Evolutionary conservation across 176 grass and related monocot genomes (phyloP), one percentile per base, ranked within the genome.

Genomic region (Typha latifolia): DNA sequence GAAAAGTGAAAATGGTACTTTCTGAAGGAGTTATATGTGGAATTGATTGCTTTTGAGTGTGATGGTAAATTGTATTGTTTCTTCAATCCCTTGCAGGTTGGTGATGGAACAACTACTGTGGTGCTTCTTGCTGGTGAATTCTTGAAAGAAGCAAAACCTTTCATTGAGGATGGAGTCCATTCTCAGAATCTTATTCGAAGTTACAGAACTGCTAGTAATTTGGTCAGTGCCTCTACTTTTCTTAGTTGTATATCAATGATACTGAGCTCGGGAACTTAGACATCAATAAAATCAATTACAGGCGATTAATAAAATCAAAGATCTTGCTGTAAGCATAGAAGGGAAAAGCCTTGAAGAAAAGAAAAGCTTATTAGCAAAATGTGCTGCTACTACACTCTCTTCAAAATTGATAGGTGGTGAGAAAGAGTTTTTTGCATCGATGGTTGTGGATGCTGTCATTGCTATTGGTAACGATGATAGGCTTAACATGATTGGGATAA

Each of bases 91-190:
- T 29, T 75, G 56, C 63, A 99, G 94, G 94, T 99, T 12, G 94
- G 94, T 83, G 94, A 99, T 79, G 94, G 89, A 15, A 99, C 94
- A n/a, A 99, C 94, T 59, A 99, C 94, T 12, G 94, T 99, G 10
- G 94, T 99, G 57, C 94, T 99, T 85, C 84, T 99, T 68, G 89
- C 94, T 23, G 84, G 82, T 12, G 94, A 99, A 68, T 99, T 99
- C 62, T 72, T 93, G 10, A 99, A 83, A 69, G 94, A 99, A 73
- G 94, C 89, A 66, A 99, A 99, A 77, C 94, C 94, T 81, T 99
- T 93, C 18, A 66, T 99, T 68, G 94, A 99, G 71, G 94, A 99
- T 72, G 94, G 89, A 76, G 89, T 99, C 55, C 94, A 99, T 23
- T 72, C 89, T 4, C 94, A 93, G 47, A 93, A 70, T 86, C 73